Evolutionary conservation across 169 alveolate genomes (phyloP).

Genomic region (Cyclospora cayetanensis): DNA sequence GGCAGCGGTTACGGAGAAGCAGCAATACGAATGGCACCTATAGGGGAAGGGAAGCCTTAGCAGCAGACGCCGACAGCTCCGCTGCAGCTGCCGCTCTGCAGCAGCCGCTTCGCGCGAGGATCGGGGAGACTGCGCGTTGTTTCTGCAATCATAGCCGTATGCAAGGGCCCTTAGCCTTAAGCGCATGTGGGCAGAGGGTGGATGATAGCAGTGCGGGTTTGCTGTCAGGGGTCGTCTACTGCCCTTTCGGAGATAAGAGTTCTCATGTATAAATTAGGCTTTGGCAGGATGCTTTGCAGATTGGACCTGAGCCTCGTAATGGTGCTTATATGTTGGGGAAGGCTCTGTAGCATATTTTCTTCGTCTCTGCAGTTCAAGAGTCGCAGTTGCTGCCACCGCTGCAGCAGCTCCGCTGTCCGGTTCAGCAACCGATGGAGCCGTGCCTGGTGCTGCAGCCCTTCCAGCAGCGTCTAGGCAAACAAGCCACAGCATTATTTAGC

Average conservation of each 20-base stretch:
- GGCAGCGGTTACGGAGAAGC: not conserved
- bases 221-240: not conserved
- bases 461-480: not conserved
- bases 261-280: not conserved
- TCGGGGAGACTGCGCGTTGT: not conserved
- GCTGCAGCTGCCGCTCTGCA: conserved; percentile 41
- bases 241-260: not conserved
- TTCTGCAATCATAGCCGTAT: too few relatives aligned
- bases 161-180: not conserved
- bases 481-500: not conserved
- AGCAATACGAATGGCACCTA: not conserved
- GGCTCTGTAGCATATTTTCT: not conserved
- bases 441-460: not conserved
- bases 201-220: not conserved
- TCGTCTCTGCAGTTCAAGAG: not conserved
- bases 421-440: not conserved
- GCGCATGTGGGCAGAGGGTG: not conserved
- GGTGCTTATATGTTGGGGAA: not conserved
- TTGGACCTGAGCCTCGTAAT: not conserved
- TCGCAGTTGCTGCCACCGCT: not conserved
- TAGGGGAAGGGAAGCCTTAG: not conserved
- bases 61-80: not conserved
- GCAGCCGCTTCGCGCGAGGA: not conserved
- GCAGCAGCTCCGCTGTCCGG: not conserved
- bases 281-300: not conserved